Evolutionary conservation across 2,329 filamentous ascomycete species (phyloP).

Genomic region (Colletotrichum paranaense): DNA sequence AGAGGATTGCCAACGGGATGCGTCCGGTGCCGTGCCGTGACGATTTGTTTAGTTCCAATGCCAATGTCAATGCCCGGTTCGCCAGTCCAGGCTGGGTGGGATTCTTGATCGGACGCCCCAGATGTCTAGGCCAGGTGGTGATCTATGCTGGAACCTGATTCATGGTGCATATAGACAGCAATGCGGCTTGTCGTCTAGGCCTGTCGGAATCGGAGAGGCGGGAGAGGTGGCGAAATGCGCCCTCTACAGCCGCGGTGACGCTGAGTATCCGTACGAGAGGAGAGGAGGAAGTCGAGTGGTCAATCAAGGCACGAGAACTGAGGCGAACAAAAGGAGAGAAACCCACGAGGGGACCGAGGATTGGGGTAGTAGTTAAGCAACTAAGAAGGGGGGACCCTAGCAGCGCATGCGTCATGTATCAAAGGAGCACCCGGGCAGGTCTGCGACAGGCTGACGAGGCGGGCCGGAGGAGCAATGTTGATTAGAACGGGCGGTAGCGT

Average conservation of each 20-base stretch:
- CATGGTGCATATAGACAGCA: conserved; percentile 47
- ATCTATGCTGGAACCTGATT: conserved; percentile 40
- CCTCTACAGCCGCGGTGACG: conserved; percentile 15
- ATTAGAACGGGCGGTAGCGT: conserved; percentile 28
- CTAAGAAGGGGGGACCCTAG: conserved; percentile 35
- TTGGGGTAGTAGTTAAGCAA: conserved; percentile 32
- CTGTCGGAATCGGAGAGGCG: conserved; percentile 10
- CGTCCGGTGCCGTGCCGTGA: conserved; percentile 26
- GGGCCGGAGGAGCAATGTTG: conserved; percentile 26
- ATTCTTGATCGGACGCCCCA: conserved; percentile 26
- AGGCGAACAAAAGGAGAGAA: conserved; percentile 24
- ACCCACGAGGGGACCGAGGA: conserved; percentile 26
- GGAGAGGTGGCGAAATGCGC: conserved; percentile 11
- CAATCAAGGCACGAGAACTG: conserved; percentile 15
- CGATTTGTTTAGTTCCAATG: conserved; percentile 17
- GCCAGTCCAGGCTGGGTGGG: conserved; percentile 13
- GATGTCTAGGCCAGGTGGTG: conserved; percentile 34
- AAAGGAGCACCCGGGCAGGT: conserved; percentile 35
- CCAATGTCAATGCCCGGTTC: not conserved
- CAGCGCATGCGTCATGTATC: conserved; percentile 37
- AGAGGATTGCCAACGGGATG: conserved; percentile 9
- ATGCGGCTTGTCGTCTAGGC: conserved; percentile 41
- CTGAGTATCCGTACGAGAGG: conserved; percentile 1
- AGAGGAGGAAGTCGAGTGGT: conserved; percentile 11
- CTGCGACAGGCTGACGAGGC: conserved; percentile 34